These are phyloP conservation scores for Backusella macrospora DNA, from an alignment of 192 early-diverging fungal species.

Conservation along the genomic window DNA sequence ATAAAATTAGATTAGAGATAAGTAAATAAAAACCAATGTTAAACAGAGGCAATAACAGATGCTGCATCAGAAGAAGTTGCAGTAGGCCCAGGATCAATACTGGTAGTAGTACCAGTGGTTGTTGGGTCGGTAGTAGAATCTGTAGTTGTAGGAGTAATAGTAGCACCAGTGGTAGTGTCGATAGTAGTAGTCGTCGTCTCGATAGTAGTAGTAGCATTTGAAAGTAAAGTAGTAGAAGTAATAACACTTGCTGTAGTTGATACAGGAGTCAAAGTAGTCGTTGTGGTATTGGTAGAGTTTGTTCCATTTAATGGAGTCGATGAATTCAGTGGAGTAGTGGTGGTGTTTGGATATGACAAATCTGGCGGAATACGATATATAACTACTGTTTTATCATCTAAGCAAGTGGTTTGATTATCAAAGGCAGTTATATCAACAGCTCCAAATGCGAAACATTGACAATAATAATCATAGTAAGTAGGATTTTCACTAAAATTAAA, in stretches of 20 bases:
- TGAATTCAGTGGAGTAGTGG: not conserved
- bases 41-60: not conserved
- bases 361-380: not conserved
- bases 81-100: not conserved
- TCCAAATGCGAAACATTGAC: not conserved
- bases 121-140: not conserved
- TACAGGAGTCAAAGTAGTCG: no score
- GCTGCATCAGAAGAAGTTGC: not conserved
- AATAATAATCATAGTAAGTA: not conserved
- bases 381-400: not conserved
- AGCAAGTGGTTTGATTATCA: not conserved
- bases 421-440: not conserved
- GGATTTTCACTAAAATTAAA: not conserved
- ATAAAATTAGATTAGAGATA: not conserved
- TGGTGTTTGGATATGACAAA: not conserved
- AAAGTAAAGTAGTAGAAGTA: not conserved
- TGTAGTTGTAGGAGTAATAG: not conserved
- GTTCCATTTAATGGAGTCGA: no score
- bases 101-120: not conserved
- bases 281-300: no score
- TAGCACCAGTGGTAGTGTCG: not conserved
- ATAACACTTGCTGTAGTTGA: not conserved
- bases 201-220: not conserved
- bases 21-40: not conserved
- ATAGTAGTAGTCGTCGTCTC: not conserved